Base-by-base conservation (phyloP, 2,329 filamentous ascomycete species). In the Stachybotrys elegans region DNA sequence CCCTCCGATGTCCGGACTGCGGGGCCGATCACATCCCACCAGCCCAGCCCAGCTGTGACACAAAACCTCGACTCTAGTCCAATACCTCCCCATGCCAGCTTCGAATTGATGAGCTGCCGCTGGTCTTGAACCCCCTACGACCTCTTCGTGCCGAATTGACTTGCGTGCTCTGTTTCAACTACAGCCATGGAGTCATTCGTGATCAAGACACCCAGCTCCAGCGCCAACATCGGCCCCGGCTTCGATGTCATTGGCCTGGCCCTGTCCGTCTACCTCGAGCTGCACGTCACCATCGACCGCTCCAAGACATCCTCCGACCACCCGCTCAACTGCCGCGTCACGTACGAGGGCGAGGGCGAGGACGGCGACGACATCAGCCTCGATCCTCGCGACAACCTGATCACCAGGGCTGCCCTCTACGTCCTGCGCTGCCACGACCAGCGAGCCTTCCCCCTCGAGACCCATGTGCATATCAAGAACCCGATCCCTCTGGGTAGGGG, bases 191-290 rank as follows among this genome's bases (percentile, higher is more conserved):
- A 81, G 59, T 80, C 79, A 43, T 84, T 86, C 67, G 71, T 77
- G 55, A 87, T 90, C 74, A 81, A 78, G 69, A 88, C 89, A 49
- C 92, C 92, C 52, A 94, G 88, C 72, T 97, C 92, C 48, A 96
- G 91, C 49, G 92, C 92, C 70, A 97, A 97, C 74, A 96, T 97
- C 62, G 92, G 89, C 55, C 92, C 92, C 40, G 92, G 92, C 47
- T 98, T 97, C 75, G 92, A 98, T 73, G 92, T 96, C 57, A 95
- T 97, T 64, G 89, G 93, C 55, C 84, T 98, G 49, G 92, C 92
- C 8, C 78, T 98, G 54, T 95, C 90, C 53, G 83, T 96, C 66
- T 95, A 92, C 71, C 86, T 98, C 52, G 91, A 96, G 71, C 75
- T 97, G 45, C 78, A 83, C 51, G 86, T 97, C 63, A 88, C 83